These are phyloP conservation scores for Gnomoniopsis smithogilvyi DNA, from an alignment of 2,329 filamentous ascomycete genomes.

Conservation along the genomic window DNA sequence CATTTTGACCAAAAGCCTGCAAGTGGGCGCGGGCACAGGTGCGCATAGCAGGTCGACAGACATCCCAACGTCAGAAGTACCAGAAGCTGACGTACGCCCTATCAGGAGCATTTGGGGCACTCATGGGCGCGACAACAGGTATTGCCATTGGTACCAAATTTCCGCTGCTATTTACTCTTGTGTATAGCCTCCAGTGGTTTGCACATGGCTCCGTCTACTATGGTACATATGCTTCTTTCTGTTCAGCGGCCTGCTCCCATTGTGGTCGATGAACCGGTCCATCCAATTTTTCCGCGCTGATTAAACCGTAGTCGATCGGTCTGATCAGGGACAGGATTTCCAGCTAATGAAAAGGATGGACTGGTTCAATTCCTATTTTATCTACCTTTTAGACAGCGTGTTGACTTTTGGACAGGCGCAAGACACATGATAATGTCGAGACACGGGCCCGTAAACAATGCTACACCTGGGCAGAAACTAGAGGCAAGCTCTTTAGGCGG, in stretches of 20 bases:
- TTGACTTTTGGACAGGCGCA: constrained; percentile 8
- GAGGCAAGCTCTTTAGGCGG: constrained; percentile 70
- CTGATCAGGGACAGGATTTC: not conserved
- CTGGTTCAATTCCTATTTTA: not conserved
- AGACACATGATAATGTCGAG: constrained; percentile 38
- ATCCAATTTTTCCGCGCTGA: not conserved
- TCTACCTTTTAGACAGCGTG: not conserved
- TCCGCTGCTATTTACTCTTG: constrained; percentile 67
- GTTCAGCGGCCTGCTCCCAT: not conserved
- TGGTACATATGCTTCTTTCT: constrained; percentile 45
- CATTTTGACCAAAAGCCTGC: constrained; percentile 49
- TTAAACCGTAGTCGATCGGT: not conserved
- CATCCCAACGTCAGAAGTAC: not conserved
- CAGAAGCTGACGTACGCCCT: not conserved
- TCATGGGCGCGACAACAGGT: constrained; percentile 67
- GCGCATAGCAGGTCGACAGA: not conserved
- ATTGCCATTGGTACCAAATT: constrained; percentile 62
- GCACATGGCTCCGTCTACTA: constrained; percentile 73
- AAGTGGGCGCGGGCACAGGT: constrained; percentile 61
- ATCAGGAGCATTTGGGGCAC: constrained; percentile 56
- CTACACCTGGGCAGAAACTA: constrained; percentile 57
- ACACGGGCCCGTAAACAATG: constrained; percentile 47
- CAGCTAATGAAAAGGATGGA: not conserved
- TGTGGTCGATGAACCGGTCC: not conserved
- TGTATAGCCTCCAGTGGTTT: constrained; percentile 78